These are phyloP conservation scores for Penicillium brevicompactum DNA, from an alignment of 2,329 filamentous ascomycete genomes.

Conservation along the genomic window DNA sequence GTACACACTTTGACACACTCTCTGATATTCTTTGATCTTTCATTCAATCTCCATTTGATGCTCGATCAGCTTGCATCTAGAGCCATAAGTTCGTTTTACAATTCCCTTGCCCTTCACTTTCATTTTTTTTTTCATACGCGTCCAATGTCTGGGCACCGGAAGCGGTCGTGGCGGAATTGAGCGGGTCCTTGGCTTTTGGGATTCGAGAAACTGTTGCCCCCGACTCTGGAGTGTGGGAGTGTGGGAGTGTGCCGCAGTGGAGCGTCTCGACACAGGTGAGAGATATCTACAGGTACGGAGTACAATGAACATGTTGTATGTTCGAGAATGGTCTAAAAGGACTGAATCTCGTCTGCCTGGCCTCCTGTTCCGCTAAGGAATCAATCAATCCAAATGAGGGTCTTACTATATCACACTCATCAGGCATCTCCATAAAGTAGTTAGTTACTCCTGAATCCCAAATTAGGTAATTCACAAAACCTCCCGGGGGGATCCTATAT, in stretches of 20 bases:
- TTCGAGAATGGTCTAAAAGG: background rate
- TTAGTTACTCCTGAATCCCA: background rate
- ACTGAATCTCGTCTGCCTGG: background rate
- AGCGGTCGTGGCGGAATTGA: slow-evolving; percentile 16
- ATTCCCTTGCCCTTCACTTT: background rate
- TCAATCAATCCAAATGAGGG: background rate
- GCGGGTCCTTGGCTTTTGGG: slow-evolving; percentile 13
- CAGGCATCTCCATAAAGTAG: background rate
- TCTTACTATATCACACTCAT: background rate
- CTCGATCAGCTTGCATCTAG: too few relatives aligned
- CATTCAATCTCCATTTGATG: too few relatives aligned
- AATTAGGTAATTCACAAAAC: background rate
- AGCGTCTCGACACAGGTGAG: background rate
- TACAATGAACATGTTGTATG: background rate
- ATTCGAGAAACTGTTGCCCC: slow-evolving; percentile 15
- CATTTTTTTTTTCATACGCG: background rate
- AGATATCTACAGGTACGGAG: background rate
- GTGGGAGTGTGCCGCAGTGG: background rate
- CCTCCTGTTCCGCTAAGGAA: background rate
- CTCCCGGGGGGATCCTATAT: background rate
- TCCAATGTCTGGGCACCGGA: slow-evolving; percentile 15
- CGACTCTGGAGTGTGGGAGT: slow-evolving; percentile 12
- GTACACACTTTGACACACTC: background rate
- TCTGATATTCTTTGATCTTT: background rate
- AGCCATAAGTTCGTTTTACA: background rate